These are phyloP conservation scores for Lachnellula suecica DNA, from an alignment of 2,329 filamentous ascomycete species.

Conservation along the genomic window DNA sequence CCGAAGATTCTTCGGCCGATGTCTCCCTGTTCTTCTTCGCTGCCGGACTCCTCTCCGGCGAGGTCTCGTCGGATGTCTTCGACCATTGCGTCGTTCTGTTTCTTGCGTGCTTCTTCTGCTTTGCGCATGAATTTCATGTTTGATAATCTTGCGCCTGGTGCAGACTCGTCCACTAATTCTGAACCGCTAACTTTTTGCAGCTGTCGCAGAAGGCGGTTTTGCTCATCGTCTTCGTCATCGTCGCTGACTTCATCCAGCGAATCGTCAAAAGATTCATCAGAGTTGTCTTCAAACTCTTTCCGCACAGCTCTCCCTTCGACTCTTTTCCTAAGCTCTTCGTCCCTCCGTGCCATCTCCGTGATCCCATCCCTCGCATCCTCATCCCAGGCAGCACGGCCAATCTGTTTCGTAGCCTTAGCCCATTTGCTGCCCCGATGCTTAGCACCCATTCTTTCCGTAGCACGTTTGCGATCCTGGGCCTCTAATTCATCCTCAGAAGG, in stretches of 20 bases:
- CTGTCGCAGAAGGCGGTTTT: conserved; percentile 47
- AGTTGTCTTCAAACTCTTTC: conserved; percentile 40
- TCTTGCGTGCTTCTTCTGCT: conserved; percentile 75
- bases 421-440: conserved; percentile 71
- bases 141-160: conserved; percentile 66
- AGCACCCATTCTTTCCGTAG: conserved; percentile 68
- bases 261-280: conserved; percentile 55
- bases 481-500: conserved; percentile 65
- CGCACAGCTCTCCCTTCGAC: conserved; percentile 61
- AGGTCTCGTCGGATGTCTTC: conserved; percentile 70
- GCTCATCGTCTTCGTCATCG: conserved; percentile 48
- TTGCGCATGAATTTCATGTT: conserved; percentile 94
- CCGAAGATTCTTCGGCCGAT: conserved; percentile 73
- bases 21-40: conserved; percentile 53
- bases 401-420: conserved; percentile 67
- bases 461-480: conserved; percentile 60
- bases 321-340: conserved; percentile 64
- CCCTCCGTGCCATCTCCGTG: conserved; percentile 62
- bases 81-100: conserved; percentile 77
- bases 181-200: conserved; percentile 45
- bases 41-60: conserved; percentile 58
- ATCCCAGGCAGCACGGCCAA: conserved; percentile 66
- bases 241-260: conserved; percentile 56
- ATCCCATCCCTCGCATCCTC: conserved; percentile 66
- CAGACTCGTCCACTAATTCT: conserved; percentile 45